These are phyloP conservation scores for Amanita brunnescens DNA, from an alignment of 768 basidiomycete genomes.

Conservation along the genomic window DNA sequence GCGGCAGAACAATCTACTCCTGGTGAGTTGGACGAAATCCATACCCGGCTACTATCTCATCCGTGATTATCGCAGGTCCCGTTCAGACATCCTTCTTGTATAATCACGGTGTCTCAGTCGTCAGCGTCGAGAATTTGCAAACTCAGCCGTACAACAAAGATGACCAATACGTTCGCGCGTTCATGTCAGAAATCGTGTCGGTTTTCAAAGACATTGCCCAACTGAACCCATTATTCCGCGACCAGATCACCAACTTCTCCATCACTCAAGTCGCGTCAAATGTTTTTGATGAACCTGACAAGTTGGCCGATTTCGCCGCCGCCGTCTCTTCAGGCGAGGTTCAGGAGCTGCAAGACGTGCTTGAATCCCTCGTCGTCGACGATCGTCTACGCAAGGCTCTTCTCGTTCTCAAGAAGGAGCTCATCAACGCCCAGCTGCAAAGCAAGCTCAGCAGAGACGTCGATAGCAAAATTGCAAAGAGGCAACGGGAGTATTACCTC, in stretches of 20 bases:
- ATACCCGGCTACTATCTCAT: neutral
- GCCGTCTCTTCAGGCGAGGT: constrained; percentile 94
- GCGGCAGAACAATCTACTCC: constrained; percentile 5
- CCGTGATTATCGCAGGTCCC: constrained; percentile 28
- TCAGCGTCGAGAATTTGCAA: constrained; percentile 75
- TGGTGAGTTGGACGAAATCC: neutral
- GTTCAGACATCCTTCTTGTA: constrained; percentile 82
- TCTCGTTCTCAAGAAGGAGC: constrained; percentile 93
- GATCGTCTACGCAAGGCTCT: constrained; percentile 87
- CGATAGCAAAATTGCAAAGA: constrained; percentile 89
- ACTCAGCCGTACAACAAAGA: constrained; percentile 85
- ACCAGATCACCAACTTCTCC: constrained; percentile 95
- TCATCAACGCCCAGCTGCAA: constrained; percentile 94
- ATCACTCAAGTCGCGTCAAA: constrained; percentile 89
- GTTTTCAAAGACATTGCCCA: constrained; percentile 99
- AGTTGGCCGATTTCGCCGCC: constrained; percentile 94
- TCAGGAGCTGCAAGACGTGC: constrained; percentile 84
- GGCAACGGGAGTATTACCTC: constrained; percentile 90
- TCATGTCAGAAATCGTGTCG: constrained; percentile 93
- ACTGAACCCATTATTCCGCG: constrained; percentile 94
- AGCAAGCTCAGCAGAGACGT: constrained; percentile 89
- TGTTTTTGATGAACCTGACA: constrained; percentile 96
- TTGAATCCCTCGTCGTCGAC: constrained; percentile 79
- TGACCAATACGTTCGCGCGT: constrained; percentile 90
- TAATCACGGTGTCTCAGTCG: constrained; percentile 76